Conservation (phyloP, 768 basidiomycete genomes). For the Amanita brunnescens region DNA sequence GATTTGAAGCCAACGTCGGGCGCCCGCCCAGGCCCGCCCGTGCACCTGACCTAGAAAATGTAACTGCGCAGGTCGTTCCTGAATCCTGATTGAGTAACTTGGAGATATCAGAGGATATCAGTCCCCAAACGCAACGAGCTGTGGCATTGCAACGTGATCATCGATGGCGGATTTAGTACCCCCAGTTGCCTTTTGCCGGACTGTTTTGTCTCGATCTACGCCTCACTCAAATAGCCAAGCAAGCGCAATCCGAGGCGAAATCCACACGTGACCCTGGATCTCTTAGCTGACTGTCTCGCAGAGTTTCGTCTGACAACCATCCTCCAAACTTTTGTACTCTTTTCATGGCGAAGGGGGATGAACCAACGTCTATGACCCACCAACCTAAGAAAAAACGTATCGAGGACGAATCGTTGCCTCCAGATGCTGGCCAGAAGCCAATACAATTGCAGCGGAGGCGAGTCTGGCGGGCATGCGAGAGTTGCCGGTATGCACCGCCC, state of each 20-base stretch:
- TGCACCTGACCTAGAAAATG: not conserved
- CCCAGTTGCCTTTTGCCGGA: not conserved
- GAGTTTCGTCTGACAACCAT: conserved; percentile 9
- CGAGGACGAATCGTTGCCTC: conserved; percentile 48
- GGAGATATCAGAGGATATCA: too few relatives aligned
- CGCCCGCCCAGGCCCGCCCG: too few relatives aligned
- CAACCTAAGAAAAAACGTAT: conserved; percentile 70
- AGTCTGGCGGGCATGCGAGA: conserved; percentile 88
- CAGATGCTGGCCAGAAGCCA: conserved; percentile 58
- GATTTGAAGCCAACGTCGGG: not conserved
- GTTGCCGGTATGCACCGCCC: conserved; percentile 57
- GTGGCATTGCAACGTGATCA: not conserved
- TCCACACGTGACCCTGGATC: conserved; percentile 6
- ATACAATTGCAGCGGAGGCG: conserved; percentile 70
- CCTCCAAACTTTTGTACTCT: conserved; percentile 16
- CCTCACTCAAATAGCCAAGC: not conserved
- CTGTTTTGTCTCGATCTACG: not conserved
- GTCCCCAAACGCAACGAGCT: not conserved
- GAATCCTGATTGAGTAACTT: too few relatives aligned
- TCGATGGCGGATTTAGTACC: not conserved
- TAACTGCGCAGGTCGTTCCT: not conserved
- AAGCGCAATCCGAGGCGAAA: not conserved
- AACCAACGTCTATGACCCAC: conserved; percentile 18
- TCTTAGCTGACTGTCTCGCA: not conserved
- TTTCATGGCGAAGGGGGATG: conserved; percentile 41